Evolutionary conservation across 371 early-diverging fungal genomes (phyloP).

Genomic region (Mortierella sp.): DNA sequence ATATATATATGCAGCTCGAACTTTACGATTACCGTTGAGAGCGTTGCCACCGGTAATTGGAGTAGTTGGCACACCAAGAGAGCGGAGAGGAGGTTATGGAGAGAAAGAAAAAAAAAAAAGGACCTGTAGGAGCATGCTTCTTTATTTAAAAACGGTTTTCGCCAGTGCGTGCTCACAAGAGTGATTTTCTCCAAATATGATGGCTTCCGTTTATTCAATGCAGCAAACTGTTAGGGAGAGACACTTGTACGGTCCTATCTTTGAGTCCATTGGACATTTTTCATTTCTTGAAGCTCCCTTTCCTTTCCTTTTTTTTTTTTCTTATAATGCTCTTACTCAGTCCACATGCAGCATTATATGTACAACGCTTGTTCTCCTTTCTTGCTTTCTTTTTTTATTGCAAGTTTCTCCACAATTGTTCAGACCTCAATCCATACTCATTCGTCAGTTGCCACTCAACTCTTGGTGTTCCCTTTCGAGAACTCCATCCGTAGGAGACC

Average conservation of each 20-base stretch:
- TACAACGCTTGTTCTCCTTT: background rate
- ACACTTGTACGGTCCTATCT: background rate
- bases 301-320: background rate
- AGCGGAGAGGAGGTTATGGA: background rate
- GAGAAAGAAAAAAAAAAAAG: conserved; percentile 3
- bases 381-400: background rate
- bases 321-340: background rate
- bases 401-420: background rate
- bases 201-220: conserved; percentile 2
- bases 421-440: too few relatives aligned
- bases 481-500: background rate
- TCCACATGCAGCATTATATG: background rate
- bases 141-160: background rate
- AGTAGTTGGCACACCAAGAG: background rate
- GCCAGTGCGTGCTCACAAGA: background rate
- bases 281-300: background rate
- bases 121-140: background rate
- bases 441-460: too few relatives aligned
- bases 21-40: background rate
- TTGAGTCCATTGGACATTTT: background rate
- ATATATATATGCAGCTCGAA: background rate
- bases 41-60: background rate
- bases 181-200: background rate
- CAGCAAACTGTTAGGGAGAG: background rate
- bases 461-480: too few relatives aligned